Percentiles rank a stretch among this genome's conserved stretches.
These are phyloP conservation scores for Coemansia sp. DNA, from an alignment of 192 early-diverging fungal genomes.

Conservation along the genomic window DNA sequence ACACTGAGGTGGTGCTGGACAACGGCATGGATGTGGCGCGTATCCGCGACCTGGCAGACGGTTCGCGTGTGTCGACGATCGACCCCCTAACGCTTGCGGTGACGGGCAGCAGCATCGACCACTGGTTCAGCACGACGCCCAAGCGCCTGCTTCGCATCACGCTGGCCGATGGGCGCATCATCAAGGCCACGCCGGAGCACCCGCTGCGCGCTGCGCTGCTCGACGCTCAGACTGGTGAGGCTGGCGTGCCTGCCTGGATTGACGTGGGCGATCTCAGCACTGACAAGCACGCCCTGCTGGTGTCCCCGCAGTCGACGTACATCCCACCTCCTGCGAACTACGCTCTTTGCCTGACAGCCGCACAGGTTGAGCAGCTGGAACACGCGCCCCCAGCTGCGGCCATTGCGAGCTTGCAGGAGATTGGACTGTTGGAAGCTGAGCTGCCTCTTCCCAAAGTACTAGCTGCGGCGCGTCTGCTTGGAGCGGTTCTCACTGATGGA, in stretches of 20 bases:
- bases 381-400: conserved; percentile 2
- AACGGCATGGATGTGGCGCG: conserved; percentile 40
- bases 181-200: conserved; percentile 33
- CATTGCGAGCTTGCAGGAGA: conserved; percentile 10
- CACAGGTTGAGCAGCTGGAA: conserved; percentile 1
- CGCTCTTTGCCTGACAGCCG: not conserved
- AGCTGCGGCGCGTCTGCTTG: conserved; percentile 25
- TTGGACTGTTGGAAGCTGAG: conserved; percentile 18
- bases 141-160: conserved; percentile 33
- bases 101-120: conserved; percentile 21
- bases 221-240: conserved; percentile 13
- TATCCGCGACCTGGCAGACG: conserved; percentile 34
- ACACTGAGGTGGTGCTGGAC: conserved; percentile 35
- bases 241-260: conserved; percentile 18
- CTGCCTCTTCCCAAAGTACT: conserved; percentile 25
- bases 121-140: conserved; percentile 26
- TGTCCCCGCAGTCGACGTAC: conserved; percentile 24
- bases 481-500: conserved; percentile 1
- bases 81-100: conserved; percentile 15
- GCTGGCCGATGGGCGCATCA: conserved; percentile 28
- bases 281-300: conserved; percentile 19
- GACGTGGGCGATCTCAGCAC: conserved; percentile 26
- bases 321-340: conserved; percentile 17
- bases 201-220: conserved; percentile 32
- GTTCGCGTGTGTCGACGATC: conserved; percentile 27